These are phyloP conservation scores for Thelonectria olida DNA, from an alignment of 2,329 filamentous ascomycete genomes.

Conservation along the genomic window DNA sequence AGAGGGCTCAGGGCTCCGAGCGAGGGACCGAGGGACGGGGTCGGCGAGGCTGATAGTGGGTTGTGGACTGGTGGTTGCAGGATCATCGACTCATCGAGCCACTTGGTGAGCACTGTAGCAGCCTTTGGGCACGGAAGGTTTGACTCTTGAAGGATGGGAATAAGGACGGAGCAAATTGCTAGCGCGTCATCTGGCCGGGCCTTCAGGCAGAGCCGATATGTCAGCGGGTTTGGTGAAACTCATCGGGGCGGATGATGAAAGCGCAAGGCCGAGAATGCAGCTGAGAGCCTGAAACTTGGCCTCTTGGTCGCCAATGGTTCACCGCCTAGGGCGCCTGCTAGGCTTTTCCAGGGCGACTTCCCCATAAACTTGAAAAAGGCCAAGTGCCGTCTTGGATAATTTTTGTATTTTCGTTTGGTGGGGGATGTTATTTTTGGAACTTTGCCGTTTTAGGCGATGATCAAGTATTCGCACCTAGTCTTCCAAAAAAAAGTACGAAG, in stretches of 20 bases:
- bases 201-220: conserved; percentile 7
- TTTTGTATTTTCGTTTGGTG: conserved; percentile 7
- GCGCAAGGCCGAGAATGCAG: not conserved
- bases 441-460: too few species aligned
- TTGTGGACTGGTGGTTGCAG: conserved; percentile 43
- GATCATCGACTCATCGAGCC: conserved; percentile 43
- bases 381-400: not conserved
- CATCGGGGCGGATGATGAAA: not conserved
- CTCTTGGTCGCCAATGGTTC: not conserved
- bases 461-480: too few species aligned
- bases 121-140: not conserved
- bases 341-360: not conserved
- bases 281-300: not conserved
- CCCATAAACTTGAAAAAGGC: not conserved
- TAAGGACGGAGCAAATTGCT: conserved; percentile 6
- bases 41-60: conserved; percentile 27
- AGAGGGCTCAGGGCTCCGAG: conserved; percentile 16
- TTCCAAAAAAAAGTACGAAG: too few species aligned
- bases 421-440: conserved; percentile 22
- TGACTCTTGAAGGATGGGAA: not conserved
- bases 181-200: not conserved
- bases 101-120: conserved; percentile 13
- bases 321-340: not conserved
- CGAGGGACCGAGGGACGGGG: conserved; percentile 4
- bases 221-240: conserved; percentile 3